Conservation (phyloP, 257 asterid species). For the Knoxia roxburghii region DNA sequence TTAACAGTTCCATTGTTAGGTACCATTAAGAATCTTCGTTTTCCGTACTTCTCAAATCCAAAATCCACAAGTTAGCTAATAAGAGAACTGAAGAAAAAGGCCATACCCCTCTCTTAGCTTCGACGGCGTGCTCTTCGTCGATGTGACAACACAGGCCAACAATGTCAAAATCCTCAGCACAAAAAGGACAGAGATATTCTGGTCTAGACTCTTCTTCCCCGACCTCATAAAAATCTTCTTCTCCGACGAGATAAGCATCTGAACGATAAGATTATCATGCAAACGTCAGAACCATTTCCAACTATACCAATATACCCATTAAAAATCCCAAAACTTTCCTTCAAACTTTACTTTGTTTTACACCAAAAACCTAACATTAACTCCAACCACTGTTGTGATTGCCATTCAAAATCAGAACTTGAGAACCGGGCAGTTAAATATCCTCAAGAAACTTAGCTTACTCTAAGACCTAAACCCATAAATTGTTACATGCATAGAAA, state of each 20-base stretch:
- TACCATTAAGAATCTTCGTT: background rate
- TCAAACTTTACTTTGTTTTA: background rate
- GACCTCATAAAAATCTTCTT: slow-evolving; percentile 37
- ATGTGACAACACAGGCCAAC: slow-evolving; percentile 89
- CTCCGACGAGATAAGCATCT: slow-evolving; percentile 51
- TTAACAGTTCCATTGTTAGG: background rate
- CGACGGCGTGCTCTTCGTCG: slow-evolving; percentile 76
- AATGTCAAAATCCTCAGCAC: slow-evolving; percentile 78
- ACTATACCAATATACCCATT: background rate
- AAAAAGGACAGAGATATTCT: slow-evolving; percentile 78
- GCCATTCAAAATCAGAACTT: background rate
- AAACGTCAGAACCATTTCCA: slow-evolving; percentile 11
- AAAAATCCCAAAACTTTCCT: background rate
- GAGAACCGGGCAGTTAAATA: background rate
- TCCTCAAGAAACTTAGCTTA: background rate
- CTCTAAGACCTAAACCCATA: slow-evolving; percentile 3
- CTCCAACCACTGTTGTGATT: background rate
- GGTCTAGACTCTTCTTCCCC: slow-evolving; percentile 57
- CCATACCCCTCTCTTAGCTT: slow-evolving; percentile 83
- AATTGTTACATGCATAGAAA: background rate
- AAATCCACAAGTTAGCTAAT: background rate
- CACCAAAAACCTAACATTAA: background rate
- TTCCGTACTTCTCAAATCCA: background rate
- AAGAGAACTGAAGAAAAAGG: background rate
- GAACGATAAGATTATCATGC: slow-evolving; percentile 13